A percentile compares a stretch with the other conserved stretches of the same genome.
Evolutionary conservation across 225 moss, liverwort and hornwort species (phyloP).

Genomic region (Pseudisothecium myosuroides): DNA sequence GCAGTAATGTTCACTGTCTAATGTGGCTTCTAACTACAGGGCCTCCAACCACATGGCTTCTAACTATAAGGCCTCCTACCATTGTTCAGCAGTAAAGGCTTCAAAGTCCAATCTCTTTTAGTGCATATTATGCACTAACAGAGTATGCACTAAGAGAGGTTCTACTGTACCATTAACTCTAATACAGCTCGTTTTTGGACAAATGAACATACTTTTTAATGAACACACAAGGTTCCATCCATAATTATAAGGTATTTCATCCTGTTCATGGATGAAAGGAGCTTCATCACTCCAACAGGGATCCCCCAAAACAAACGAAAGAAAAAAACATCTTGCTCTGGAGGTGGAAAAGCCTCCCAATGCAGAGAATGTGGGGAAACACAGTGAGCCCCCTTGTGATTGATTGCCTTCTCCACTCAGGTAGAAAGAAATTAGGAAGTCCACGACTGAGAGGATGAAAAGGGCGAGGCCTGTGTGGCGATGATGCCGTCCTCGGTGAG

Average conservation of each 20-base stretch:
- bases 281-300: background rate
- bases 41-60: too few relatives aligned
- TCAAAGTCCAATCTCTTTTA: too few relatives aligned
- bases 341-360: background rate
- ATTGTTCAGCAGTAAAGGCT: too few relatives aligned
- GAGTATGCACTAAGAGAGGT: too few relatives aligned
- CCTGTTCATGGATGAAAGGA: background rate
- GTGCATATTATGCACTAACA: too few relatives aligned
- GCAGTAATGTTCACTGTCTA: too few relatives aligned
- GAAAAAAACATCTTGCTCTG: background rate
- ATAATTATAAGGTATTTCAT: background rate
- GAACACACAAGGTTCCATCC: too few relatives aligned
- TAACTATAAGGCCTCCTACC: too few relatives aligned
- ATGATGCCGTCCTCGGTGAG: background rate
- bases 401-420: background rate
- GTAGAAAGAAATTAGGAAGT: too few relatives aligned
- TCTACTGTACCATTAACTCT: too few relatives aligned
- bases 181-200: background rate
- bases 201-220: background rate
- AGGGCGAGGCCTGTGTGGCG: conserved; percentile 12
- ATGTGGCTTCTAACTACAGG: too few relatives aligned
- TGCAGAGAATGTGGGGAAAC: background rate
- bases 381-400: background rate
- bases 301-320: too few relatives aligned
- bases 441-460: background rate